A percentile compares a stretch with the other conserved stretches of the same genome.
These are phyloP conservation scores for Hypoxylon intermedium DNA, from an alignment of 495 filamentous ascomycete species.

Conservation along the genomic window DNA sequence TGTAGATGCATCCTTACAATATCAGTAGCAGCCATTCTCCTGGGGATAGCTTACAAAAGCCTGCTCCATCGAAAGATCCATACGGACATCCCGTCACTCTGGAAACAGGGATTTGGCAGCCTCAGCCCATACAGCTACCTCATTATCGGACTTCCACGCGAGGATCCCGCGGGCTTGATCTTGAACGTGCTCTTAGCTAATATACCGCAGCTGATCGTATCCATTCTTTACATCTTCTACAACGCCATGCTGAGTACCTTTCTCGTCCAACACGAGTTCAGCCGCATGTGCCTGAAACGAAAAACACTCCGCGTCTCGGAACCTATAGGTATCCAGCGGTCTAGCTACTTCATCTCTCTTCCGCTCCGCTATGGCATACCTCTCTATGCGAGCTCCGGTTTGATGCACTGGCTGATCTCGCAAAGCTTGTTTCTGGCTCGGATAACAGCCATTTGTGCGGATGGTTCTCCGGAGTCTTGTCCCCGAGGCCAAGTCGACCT, in stretches of 20 bases:
- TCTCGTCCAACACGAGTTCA: constrained; percentile 29
- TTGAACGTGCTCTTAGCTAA: constrained; percentile 49
- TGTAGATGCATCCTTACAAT: neutral
- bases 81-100: constrained; percentile 24
- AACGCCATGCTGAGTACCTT: constrained; percentile 24
- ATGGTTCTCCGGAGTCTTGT: neutral
- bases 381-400: constrained; percentile 29
- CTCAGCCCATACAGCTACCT: constrained; percentile 38
- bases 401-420: constrained; percentile 52
- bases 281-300: constrained; percentile 30
- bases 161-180: constrained; percentile 10
- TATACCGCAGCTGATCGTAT: constrained; percentile 52
- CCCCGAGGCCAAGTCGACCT: constrained; percentile 7
- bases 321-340: constrained; percentile 45
- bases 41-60: neutral
- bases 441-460: neutral
- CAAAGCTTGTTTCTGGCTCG: constrained; percentile 50
- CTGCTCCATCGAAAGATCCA: constrained; percentile 1
- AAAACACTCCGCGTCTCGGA: constrained; percentile 50
- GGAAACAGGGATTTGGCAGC: constrained; percentile 40
- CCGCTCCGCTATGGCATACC: constrained; percentile 51
- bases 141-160: constrained; percentile 10
- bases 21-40: neutral
- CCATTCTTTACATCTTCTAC: constrained; percentile 47
- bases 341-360: constrained; percentile 50